phyloP scores from a whole-genome alignment of 768 basidiomycete species.

The Dacryopinax primogenitus region DNA sequence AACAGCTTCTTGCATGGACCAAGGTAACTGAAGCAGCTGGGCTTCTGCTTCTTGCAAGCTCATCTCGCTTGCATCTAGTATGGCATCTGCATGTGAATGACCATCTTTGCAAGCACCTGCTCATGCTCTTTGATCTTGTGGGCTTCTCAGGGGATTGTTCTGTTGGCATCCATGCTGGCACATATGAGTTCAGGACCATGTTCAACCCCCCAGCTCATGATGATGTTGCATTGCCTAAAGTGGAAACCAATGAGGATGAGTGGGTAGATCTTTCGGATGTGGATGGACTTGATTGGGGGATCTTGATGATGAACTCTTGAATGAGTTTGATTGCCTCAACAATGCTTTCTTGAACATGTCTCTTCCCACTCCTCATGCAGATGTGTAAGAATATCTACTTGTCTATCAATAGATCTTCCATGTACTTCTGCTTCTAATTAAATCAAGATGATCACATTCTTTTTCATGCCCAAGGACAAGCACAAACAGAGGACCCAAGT shows the following conservation, averaged over 20 bases:
- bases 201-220: not conserved
- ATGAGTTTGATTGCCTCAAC: not conserved
- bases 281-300: not conserved
- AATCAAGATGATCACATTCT: too few relatives aligned
- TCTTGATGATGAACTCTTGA: not conserved
- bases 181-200: not conserved
- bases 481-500: too few relatives aligned
- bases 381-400: not conserved
- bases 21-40: not conserved
- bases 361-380: not conserved
- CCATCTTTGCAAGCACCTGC: not conserved
- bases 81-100: not conserved
- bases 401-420: too few relatives aligned
- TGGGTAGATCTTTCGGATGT: not conserved
- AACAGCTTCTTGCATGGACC: not conserved
- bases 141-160: not conserved
- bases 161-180: not conserved
- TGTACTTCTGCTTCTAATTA: too few relatives aligned
- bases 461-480: too few relatives aligned
- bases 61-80: not conserved
- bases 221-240: not conserved
- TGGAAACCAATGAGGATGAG: not conserved
- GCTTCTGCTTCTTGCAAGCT: not conserved
- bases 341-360: not conserved
- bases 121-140: not conserved